These are phyloP conservation scores for Mariannaea sp. DNA, from an alignment of 2,329 filamentous ascomycete species.

Conservation along the genomic window DNA sequence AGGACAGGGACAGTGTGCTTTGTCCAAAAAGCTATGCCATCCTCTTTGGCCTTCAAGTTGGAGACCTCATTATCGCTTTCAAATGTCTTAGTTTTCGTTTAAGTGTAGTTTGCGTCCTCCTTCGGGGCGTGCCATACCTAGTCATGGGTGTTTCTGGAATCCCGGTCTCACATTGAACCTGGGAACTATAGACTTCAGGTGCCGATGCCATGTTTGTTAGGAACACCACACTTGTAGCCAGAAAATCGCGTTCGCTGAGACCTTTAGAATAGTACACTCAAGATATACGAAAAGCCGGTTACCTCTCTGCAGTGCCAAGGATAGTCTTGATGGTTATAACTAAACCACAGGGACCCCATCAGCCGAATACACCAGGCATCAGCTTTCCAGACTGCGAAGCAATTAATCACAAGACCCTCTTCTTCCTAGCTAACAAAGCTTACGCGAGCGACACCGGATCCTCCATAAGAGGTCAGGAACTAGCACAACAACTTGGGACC, in stretches of 20 bases:
- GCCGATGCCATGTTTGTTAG: background rate
- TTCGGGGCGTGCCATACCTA: background rate
- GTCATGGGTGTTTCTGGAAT: no score
- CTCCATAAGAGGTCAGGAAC: background rate
- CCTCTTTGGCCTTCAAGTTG: background rate
- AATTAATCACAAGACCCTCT: background rate
- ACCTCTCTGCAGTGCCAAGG: background rate
- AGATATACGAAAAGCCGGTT: background rate
- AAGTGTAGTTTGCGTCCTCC: background rate
- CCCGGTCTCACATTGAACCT: background rate
- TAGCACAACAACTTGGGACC: background rate
- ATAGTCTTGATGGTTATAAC: background rate
- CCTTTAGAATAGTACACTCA: background rate
- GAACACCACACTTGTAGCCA: background rate
- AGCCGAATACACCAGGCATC: background rate
- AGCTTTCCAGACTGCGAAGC: background rate
- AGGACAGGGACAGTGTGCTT: constrained; percentile 15
- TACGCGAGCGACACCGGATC: no score
- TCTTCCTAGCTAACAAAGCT: background rate
- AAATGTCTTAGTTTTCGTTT: background rate
- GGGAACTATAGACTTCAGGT: background rate
- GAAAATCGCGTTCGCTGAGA: background rate
- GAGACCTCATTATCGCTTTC: background rate
- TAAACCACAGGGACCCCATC: background rate
- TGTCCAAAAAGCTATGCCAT: constrained; percentile 17